Base-by-base conservation (phyloP, 2,329 filamentous ascomycete genomes). In the Trichoderma aggressivum region DNA sequence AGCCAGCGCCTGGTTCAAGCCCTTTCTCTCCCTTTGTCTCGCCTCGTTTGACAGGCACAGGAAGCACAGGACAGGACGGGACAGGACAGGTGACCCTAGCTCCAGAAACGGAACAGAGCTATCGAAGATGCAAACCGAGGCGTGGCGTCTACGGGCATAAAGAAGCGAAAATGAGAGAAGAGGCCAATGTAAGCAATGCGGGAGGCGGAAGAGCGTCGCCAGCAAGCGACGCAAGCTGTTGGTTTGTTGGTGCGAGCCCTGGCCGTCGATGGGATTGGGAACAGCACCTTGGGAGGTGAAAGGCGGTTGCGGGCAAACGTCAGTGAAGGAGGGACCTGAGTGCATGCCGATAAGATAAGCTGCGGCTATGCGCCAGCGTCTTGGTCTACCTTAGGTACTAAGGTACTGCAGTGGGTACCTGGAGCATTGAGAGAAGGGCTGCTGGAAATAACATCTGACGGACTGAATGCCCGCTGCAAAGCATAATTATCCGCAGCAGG, bases 291-390 rank as follows among this genome's bases (percentile, higher is more conserved):
- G 26, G 47, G 24, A 62, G 36, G 66, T 70, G 30, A 53, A 36
- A 26, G 56, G 36, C 34, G 26, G 53, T 26, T 67, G 53, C 39
- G 64, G 53, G 53, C 34, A 32, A 18, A 59, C 64, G 53, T 67
- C 53, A 67, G 64, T 56, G 28, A 16, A 56, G 36, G 50, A 47
- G 36, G 34, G 34, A 67, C 53, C 55, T 30, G 26, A 58, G 26
- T 24, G 47, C 36, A 39, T 39, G 36, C 36, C 36, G 69, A 65
- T 70, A 70, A 70, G 69, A 70, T 70, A 70, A 70, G 69, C 53
- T 58, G n/a, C 58, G 18, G 36, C 36, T 39, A 39, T 39, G 36
- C 36, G 36, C 36, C 39, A 28, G 61, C 61, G 39, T 18, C 28
- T 21, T 34, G n/a, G 43, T 8, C 36, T 39, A 16, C 18, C 7